A percentile compares a stretch with the other conserved stretches of the same genome.
phyloP scores from a whole-genome alignment of 441 rosid species.

The Erodium texanum region DNA sequence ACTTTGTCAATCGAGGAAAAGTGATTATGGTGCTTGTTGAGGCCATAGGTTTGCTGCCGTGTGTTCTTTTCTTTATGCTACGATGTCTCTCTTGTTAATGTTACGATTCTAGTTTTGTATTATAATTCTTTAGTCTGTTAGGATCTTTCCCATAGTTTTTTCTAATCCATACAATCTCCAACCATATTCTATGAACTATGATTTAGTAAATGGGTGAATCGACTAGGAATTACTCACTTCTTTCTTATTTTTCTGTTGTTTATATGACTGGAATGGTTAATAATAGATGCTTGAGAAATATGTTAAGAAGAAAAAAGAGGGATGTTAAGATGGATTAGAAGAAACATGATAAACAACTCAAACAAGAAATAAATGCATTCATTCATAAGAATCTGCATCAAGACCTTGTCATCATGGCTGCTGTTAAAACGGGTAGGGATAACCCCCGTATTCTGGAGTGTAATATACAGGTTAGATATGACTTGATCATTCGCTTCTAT shows the following conservation, averaged over 20 bases:
- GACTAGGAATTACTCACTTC: not conserved
- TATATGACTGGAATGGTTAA: not conserved
- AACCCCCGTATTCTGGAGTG: not conserved
- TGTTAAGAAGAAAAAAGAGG: not conserved
- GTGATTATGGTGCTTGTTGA: conserved; percentile 75
- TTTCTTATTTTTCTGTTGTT: not conserved
- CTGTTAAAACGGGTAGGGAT: not conserved
- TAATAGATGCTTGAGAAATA: not conserved
- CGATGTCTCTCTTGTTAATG: not conserved
- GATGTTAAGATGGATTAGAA: not conserved
- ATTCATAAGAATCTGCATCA: not conserved
- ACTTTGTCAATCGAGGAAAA: conserved; percentile 45
- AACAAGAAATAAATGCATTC: not conserved
- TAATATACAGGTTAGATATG: not conserved
- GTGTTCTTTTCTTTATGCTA: not conserved
- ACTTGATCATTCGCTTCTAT: not conserved
- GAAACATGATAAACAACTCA: not conserved
- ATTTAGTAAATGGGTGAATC: not conserved
- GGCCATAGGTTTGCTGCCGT: conserved; percentile 59
- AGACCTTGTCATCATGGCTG: not conserved
- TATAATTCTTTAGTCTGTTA: not conserved
- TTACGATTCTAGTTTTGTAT: not conserved
- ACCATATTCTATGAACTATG: not conserved
- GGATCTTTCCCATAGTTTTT: not conserved
- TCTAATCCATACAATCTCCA: not conserved